Evolutionary conservation across 1,284 basidiomycete genomes (phyloP), one percentile per base, ranked within the genome.

Genomic region (Schizophyllum amplum): DNA sequence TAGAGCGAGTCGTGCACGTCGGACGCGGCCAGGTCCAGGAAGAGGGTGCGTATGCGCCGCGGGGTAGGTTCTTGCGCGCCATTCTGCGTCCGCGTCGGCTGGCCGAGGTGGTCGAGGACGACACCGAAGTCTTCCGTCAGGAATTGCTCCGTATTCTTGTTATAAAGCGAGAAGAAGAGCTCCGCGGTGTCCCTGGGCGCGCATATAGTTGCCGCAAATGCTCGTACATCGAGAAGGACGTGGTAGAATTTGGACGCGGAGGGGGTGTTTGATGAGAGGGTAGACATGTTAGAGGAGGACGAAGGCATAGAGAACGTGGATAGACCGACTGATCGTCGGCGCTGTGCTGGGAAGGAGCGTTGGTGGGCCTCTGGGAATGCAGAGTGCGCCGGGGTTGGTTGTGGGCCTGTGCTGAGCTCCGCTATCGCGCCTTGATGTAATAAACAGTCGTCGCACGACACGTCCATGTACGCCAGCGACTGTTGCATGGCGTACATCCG

Each of bases 111-210:
- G 69, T 96, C 95, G 24, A 98, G 80, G 46, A 96, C 75, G 20
- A 86, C 86, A 66, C 91, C 95, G 67, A 90, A 97, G 22, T 98
- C 96, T 70, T 99, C 96, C 0, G 94, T 96, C 51, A 98, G 82
- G 70, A 97, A 98, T 47, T 90, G 86, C 5, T 79, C 79, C 55
- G 92, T 89, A 52, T 83, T 80, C 65, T 90, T 89, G 71, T 89
- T 91, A 79, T 92, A 98, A 4, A 99, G 79, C 2, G 93, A 94
- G 72, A 98, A 97, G 71, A 89, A 94, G 4, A 99, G 83, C 68
- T 99, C 95, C 4, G 86, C 90, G 0, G 90, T 90, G 70, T 98
- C 95, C 15, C 94, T 94, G 0, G 93, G 88, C 0, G 84, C 79
- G 70, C 94, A 98, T 1, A 87, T 87, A 5, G 87, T 89, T 5